Conservation (phyloP, 495 filamentous ascomycete genomes). For the Penicillium arizonense region DNA sequence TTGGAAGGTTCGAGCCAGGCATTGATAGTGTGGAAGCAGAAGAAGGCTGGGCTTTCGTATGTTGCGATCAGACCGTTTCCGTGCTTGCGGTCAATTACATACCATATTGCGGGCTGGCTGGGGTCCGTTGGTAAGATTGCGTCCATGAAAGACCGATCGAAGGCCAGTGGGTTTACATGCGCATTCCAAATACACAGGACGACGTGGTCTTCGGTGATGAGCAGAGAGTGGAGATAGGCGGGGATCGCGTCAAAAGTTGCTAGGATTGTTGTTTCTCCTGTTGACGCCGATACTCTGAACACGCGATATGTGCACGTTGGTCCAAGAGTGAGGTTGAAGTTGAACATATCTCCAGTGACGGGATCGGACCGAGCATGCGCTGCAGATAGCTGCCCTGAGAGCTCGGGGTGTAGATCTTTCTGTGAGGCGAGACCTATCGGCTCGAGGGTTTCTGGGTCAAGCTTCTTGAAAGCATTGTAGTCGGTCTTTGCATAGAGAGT, state of each 20-base stretch:
- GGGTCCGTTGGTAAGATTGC: constrained; percentile 44
- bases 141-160: constrained; percentile 34
- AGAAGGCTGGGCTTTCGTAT: constrained; percentile 61
- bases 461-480: constrained; percentile 48
- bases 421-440: constrained; percentile 62
- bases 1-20: constrained; percentile 59
- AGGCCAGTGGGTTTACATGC: constrained; percentile 55
- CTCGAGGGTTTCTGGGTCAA: constrained; percentile 70
- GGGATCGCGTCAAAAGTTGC: constrained; percentile 56
- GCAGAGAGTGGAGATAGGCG: constrained; percentile 75
- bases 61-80: constrained; percentile 56
- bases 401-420: constrained; percentile 56
- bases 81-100: constrained; percentile 59
- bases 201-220: constrained; percentile 62
- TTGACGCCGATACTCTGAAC: constrained; percentile 58
- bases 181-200: constrained; percentile 66
- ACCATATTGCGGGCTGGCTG: constrained; percentile 57
- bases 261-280: constrained; percentile 65
- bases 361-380: constrained; percentile 72
- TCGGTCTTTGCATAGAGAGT: constrained; percentile 64
- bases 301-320: constrained; percentile 56
- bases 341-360: constrained; percentile 71
- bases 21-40: constrained; percentile 76
- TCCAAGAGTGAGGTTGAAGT: constrained; percentile 64
- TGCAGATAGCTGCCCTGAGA: constrained; percentile 61